Conservation (phyloP, 2,329 filamentous ascomycete genomes). For the Pyrenophora teres region DNA sequence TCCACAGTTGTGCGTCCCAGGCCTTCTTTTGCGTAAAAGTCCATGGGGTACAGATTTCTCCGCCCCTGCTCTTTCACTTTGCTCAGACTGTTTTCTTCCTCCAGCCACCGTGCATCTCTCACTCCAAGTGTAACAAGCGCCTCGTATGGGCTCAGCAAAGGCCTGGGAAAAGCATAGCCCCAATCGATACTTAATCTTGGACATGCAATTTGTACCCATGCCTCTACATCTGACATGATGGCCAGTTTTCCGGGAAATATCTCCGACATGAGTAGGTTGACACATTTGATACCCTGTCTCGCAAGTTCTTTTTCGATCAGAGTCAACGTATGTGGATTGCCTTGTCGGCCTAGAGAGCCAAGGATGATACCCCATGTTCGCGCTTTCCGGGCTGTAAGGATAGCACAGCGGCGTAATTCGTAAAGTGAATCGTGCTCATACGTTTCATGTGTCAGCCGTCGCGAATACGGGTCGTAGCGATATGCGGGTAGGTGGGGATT, state of each 20-base stretch:
- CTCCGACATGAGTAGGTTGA: constrained; percentile 87
- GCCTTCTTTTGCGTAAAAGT: constrained; percentile 94
- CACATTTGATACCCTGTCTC: constrained; percentile 73
- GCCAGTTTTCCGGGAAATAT: constrained; percentile 96
- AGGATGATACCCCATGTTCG: constrained; percentile 94
- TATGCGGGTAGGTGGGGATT: constrained; percentile 91
- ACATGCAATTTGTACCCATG: constrained; percentile 98
- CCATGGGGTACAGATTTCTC: constrained; percentile 86
- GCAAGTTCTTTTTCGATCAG: constrained; percentile 80
- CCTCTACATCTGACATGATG: constrained; percentile 90
- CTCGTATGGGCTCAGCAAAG: constrained; percentile 91
- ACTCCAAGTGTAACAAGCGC: constrained; percentile 86
- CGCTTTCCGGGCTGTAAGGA: constrained; percentile 73
- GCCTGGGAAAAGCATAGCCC: constrained; percentile 93
- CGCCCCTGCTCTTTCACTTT: constrained; percentile 49
- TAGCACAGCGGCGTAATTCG: constrained; percentile 75
- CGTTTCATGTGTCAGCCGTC: constrained; percentile 85
- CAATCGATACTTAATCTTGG: constrained; percentile 97
- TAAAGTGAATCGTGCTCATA: constrained; percentile 95
- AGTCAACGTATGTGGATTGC: constrained; percentile 89
- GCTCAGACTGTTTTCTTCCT: constrained; percentile 47
- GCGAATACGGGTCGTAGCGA: constrained; percentile 94
- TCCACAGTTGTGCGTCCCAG: constrained; percentile 72
- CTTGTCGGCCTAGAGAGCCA: constrained; percentile 88
- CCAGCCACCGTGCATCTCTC: constrained; percentile 70